Base-by-base conservation (phyloP, 805 yeast genomes). In the Saccharomycodes ludwigii region DNA sequence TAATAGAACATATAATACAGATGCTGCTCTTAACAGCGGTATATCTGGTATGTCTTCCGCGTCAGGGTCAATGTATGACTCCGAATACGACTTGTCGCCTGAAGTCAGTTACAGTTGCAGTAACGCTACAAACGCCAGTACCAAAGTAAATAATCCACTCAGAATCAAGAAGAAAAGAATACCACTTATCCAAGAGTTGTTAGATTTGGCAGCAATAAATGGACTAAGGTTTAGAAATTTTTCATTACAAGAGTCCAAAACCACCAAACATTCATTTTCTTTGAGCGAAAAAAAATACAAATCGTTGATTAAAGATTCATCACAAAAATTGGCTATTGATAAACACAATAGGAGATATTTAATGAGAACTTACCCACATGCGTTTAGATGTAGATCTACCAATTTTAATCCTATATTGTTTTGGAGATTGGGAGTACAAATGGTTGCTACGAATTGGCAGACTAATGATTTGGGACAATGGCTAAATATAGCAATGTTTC, bases 401-500 rank as follows among this genome's bases (percentile, higher is more conserved):
- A 91, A 91, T 47, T 86, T 83, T 48, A 68, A 68, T 27, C 97
- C 98, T 0, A 54, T 82, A 2, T 52, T 54, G 1, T 84, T 72
- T 47, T 91, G 99, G 98, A 64, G 65, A 30, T 60, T 68, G 29
- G 99, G 99, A 1, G 77, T 69, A 8, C 98, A 91, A 48, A 72
- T 91, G 84, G 97, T 82, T 4, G 97, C 98, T 0, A 76, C 95
- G 0, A 91, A 88, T 49, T 88, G 96, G 96, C 98, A 88, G 54
- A 77, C 91, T 0, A 77, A 72, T 49, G 98, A 91, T 48, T 36
- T 73, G 12, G 95, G 96, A 0, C 88, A 86, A 48, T 95, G 85
- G 48, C 46, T 91, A 8, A 86, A 85, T 50, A 80, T 80, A 39
- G 82, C 95, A 3, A 58, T 85, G 68, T 84, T 88, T 52, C 71